Conservation (phyloP, 345 rosid genomes). For the Corchorus olitorius region DNA sequence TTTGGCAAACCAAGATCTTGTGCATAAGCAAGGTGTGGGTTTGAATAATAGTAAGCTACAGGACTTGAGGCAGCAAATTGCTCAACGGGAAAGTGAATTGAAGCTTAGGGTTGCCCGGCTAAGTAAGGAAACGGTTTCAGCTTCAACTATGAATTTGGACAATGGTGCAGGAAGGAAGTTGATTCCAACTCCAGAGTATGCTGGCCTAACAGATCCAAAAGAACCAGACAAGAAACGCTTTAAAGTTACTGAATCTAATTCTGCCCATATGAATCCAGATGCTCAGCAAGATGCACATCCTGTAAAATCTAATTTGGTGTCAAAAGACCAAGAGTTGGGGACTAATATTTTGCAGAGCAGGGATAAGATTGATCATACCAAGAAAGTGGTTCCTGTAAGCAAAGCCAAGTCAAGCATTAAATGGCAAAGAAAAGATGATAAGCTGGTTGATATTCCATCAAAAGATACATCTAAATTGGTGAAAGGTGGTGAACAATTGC, state of each 20-base stretch:
- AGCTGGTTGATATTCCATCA: constrained; percentile 33
- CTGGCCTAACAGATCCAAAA: constrained; percentile 38
- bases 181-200: constrained; percentile 38
- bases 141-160: constrained; percentile 33
- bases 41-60: constrained; percentile 53
- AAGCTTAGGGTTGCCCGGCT: constrained; percentile 70
- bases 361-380: constrained; percentile 27
- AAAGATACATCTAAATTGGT: constrained; percentile 29
- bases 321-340: constrained; percentile 35
- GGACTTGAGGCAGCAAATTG: constrained; percentile 94
- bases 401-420: constrained; percentile 38
- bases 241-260: constrained; percentile 43
- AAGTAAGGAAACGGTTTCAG: constrained; percentile 49
- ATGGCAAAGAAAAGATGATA: constrained; percentile 43
- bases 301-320: constrained; percentile 32
- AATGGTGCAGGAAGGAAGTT: constrained; percentile 42
- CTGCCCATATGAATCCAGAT: constrained; percentile 39
- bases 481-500: constrained; percentile 33
- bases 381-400: constrained; percentile 34
- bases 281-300: constrained; percentile 29
- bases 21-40: constrained; percentile 42
- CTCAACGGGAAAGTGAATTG: constrained; percentile 76
- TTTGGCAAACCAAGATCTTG: constrained; percentile 44
- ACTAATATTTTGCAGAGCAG: constrained; percentile 26
- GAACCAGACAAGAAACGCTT: constrained; percentile 74